These are phyloP conservation scores for Candida nemodendra DNA, from an alignment of 805 yeast species.

Conservation along the genomic window DNA sequence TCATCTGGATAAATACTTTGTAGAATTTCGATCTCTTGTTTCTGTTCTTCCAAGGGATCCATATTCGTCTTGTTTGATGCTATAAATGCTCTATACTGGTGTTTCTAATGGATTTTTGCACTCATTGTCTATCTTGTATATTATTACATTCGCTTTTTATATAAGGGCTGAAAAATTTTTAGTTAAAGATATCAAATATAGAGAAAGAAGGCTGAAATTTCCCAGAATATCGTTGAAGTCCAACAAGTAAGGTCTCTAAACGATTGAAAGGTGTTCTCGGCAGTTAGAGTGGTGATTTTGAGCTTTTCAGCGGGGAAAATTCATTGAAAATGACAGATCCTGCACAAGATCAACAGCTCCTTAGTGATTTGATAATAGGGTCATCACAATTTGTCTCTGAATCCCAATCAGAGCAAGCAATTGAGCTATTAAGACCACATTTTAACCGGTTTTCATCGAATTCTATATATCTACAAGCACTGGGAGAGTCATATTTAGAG, in stretches of 20 bases:
- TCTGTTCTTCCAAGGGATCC: slow-evolving; percentile 83
- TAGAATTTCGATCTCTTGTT: slow-evolving; percentile 85
- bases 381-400: slow-evolving; percentile 46
- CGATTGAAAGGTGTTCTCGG: no score
- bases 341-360: slow-evolving; percentile 12
- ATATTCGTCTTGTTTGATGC: slow-evolving; percentile 40
- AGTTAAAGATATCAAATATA: no score
- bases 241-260: no score
- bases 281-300: no score
- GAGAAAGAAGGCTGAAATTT: no score
- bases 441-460: slow-evolving; percentile 36
- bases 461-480: slow-evolving; percentile 49
- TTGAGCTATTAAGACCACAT: slow-evolving; percentile 44
- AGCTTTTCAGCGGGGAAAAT: no score
- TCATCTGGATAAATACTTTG: slow-evolving; percentile 95
- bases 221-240: no score
- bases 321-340: slow-evolving; percentile 1
- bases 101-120: no score
- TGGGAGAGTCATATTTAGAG: slow-evolving; percentile 81
- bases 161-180: no score
- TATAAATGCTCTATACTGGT: no score
- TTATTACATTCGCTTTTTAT: no score
- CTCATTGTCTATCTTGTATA: no score
- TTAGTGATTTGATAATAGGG: slow-evolving; percentile 24
- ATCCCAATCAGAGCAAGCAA: slow-evolving; percentile 54